Evolutionary conservation across 805 yeast genomes (phyloP), one percentile per base, ranked within the genome.

Genomic region (Metschnikowia henanensis): DNA sequence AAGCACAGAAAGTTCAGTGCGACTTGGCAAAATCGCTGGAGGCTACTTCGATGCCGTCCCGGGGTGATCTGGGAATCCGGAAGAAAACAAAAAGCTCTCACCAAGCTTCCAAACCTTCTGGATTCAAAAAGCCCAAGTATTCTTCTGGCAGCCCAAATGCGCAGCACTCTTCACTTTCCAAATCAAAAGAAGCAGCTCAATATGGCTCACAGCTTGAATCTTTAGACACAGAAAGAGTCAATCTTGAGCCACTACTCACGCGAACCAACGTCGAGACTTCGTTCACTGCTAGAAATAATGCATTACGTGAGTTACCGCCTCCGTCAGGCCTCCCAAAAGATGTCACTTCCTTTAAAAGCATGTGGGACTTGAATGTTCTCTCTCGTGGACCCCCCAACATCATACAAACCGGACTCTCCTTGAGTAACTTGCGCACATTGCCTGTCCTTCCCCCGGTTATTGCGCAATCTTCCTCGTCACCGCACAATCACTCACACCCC

Each of bases 21-120:
- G 60, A 59, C 33, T 49, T 59, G 34, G 19, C 29, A 5, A 40
- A 40, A 17, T 12, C 13, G 1, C 17, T 28, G 20, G 19, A 16
- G 4, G 6, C n/a, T 22, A 26, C 23, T 3, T 4, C 7, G 15
- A n/a, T 15, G 4, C 17, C 4, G 13, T 28, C 30, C 2, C 9
- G 13, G 2, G n/a, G 16, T n/a, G 13, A 15, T 7, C 3, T 5
- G 30, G 16, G 16, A 12, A 28, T 7, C 15, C 15, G 13, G 16
- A n/a, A 28, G 16, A 7, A 7, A 7, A 10, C 30, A 2, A 28
- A 28, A 15, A n/a, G 30, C 15, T 4, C 26, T 15, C 8, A 20
- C 12, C 16, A 33, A 21, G 5, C 13, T 20, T 13, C 23, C 23
- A n/a, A 5, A 6, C 13, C 32, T 33, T 6, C 26, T 12, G 9